phyloP scores from a whole-genome alignment of 2,329 filamentous ascomycete species.

The Coniochaeta hoffmannii region DNA sequence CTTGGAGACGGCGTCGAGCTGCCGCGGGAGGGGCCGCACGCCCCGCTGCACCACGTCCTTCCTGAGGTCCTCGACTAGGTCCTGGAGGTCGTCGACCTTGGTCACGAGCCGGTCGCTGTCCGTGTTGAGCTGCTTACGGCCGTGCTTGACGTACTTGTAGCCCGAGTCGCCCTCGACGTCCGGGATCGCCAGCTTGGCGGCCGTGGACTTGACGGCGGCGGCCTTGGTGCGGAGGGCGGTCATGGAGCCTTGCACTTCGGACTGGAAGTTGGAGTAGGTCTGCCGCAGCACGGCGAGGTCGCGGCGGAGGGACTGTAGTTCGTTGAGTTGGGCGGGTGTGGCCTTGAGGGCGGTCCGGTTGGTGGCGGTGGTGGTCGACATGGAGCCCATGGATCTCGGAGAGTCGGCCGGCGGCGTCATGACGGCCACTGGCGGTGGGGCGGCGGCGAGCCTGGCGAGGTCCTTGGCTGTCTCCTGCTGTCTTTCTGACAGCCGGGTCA shows the following conservation, averaged over 20 bases:
- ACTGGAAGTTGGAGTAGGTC: constrained; percentile 85
- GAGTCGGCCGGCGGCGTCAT: constrained; percentile 37
- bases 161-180: constrained; percentile 71
- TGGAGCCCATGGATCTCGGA: constrained; percentile 30
- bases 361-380: constrained; percentile 6
- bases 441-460: constrained; percentile 55
- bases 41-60: constrained; percentile 94
- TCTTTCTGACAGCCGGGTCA: constrained; percentile 82
- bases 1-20: constrained; percentile 82
- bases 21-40: constrained; percentile 81
- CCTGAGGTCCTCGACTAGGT: constrained; percentile 89
- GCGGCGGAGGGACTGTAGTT: constrained; percentile 74
- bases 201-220: constrained; percentile 67
- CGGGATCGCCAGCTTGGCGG: constrained; percentile 63
- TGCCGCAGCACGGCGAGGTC: constrained; percentile 89
- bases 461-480: constrained; percentile 88
- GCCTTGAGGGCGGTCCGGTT: constrained; percentile 32
- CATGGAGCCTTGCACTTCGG: constrained; percentile 86
- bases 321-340: constrained; percentile 58
- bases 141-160: constrained; percentile 73
- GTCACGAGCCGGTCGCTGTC: constrained; percentile 88
- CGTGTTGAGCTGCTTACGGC: constrained; percentile 77
- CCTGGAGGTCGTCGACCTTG: constrained; percentile 94
- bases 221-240: constrained; percentile 75
- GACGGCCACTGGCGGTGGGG: constrained; percentile 28